phyloP scores from a whole-genome alignment of 192 early-diverging fungal genomes.

The Chytriomyces sp. region DNA sequence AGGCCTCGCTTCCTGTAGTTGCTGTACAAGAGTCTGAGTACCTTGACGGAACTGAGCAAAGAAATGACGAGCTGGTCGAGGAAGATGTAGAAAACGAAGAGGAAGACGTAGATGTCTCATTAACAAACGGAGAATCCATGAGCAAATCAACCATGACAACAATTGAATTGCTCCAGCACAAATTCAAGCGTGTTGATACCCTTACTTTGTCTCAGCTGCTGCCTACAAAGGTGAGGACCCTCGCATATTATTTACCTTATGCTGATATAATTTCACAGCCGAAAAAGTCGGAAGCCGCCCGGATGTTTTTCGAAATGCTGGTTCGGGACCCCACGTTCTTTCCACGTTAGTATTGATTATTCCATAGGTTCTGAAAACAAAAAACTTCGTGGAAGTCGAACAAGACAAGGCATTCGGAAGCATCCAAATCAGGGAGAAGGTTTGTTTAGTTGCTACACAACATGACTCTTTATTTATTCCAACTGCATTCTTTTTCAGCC shows the following conservation, averaged over 20 bases:
- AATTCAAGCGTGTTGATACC: constrained; percentile 19
- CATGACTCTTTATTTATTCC: background rate
- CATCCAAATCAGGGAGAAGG: constrained; percentile 65
- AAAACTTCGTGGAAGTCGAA: constrained; percentile 77
- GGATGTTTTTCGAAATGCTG: constrained; percentile 90
- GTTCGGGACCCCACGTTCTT: no score
- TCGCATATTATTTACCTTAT: no score
- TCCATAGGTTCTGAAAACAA: constrained; percentile 83
- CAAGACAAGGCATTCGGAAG: constrained; percentile 83
- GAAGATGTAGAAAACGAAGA: constrained; percentile 5
- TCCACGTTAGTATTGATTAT: no score
- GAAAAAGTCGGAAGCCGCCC: constrained; percentile 71
- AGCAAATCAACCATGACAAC: constrained; percentile 36
- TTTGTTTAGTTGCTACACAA: constrained; percentile 1
- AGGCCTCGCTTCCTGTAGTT: background rate
- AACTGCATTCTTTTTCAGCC: no score
- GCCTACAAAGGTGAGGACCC: constrained; percentile 6
- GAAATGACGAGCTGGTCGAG: constrained; percentile 14
- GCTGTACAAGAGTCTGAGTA: background rate
- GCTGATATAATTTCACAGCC: constrained; percentile 32
- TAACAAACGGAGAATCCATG: constrained; percentile 32
- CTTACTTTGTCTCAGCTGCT: background rate
- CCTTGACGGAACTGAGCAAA: background rate
- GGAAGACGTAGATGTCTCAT: constrained; percentile 19
- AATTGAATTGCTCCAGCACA: constrained; percentile 36